Conservation (phyloP, 257 asterid species). For the Primulina eburnea region DNA sequence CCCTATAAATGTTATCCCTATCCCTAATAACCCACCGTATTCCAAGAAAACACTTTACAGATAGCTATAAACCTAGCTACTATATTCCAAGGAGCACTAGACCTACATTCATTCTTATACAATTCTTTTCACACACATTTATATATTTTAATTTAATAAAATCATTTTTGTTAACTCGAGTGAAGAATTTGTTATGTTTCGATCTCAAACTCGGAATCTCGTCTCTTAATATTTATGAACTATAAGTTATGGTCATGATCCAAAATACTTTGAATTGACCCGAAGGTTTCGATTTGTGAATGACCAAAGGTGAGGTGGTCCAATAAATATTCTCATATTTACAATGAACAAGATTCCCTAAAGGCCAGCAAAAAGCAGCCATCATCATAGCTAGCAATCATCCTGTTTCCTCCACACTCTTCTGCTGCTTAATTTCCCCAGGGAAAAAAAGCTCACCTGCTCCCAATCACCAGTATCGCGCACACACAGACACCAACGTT, state of each 20-base stretch:
- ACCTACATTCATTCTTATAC: not conserved
- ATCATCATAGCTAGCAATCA: constrained; percentile 27
- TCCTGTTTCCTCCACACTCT: constrained; percentile 13
- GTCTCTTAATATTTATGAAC: no score
- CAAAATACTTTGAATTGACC: not conserved
- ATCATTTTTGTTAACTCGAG: no score
- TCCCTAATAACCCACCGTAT: constrained; percentile 35
- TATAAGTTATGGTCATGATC: no score
- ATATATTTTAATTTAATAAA: no score
- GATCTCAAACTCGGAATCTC: no score
- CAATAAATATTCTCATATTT: not conserved
- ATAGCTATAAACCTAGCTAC: not conserved
- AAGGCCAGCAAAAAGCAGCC: constrained; percentile 26
- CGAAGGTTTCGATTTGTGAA: no score
- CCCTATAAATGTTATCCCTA: constrained; percentile 32
- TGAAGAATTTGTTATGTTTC: no score
- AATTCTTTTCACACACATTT: no score
- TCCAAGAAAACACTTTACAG: constrained; percentile 24
- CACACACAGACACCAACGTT: constrained; percentile 15
- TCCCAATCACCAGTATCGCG: not conserved
- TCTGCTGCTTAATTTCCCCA: not conserved
- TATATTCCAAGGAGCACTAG: not conserved
- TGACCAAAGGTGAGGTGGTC: not conserved
- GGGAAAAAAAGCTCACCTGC: constrained; percentile 3
- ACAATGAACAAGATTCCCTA: constrained; percentile 27